A percentile compares a stretch with the other conserved stretches of the same genome.
phyloP scores from a whole-genome alignment of 2,329 filamentous ascomycete species.

The Diatrype stigma region DNA sequence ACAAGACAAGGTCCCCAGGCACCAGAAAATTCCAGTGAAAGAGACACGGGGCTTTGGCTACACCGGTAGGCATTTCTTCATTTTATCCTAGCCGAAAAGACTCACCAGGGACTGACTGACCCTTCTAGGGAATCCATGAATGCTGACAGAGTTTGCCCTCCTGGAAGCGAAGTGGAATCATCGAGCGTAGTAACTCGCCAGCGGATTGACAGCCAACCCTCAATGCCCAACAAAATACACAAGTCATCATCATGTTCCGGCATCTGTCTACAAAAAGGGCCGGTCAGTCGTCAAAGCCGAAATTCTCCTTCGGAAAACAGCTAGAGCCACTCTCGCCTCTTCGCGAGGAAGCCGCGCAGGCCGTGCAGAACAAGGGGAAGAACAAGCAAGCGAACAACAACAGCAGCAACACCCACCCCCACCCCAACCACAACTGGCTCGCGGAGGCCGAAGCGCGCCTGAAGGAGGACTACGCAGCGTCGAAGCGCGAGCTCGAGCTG shows the following conservation, averaged over 20 bases:
- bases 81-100: too few relatives aligned
- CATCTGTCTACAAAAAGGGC: background rate
- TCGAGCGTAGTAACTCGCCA: background rate
- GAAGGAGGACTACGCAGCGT: constrained; percentile 19
- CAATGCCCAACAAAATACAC: background rate
- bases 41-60: too few relatives aligned
- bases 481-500: constrained; percentile 23
- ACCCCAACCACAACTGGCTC: constrained; percentile 20
- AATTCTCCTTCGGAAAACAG: constrained; percentile 8
- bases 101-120: too few relatives aligned
- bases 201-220: background rate
- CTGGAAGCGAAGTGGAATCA: too few relatives aligned
- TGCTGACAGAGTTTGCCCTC: too few relatives aligned
- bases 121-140: too few relatives aligned
- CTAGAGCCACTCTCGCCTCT: background rate
- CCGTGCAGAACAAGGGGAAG: background rate
- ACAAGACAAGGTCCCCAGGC: too few relatives aligned
- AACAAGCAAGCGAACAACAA: too few relatives aligned
- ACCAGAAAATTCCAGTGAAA: too few relatives aligned
- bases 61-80: too few relatives aligned
- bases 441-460: constrained; percentile 10
- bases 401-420: too few relatives aligned
- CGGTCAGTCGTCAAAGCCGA: constrained; percentile 2
- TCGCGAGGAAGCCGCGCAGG: background rate
- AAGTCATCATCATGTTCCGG: background rate